These are phyloP conservation scores for Exsudoporus frostii DNA, from an alignment of 768 basidiomycete genomes.

Conservation along the genomic window DNA sequence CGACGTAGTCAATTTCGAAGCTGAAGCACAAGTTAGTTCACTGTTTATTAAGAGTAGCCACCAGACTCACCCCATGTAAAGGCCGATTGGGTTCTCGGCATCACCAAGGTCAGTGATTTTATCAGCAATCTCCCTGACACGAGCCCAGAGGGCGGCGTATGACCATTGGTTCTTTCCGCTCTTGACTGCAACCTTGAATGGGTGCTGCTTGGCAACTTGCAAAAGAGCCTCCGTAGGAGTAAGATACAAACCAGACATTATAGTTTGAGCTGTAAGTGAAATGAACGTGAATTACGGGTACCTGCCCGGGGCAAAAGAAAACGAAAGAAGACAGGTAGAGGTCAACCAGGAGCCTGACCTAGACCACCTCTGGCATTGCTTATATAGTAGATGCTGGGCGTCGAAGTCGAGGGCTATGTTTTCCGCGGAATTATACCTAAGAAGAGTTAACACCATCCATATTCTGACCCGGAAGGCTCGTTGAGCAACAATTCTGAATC, in stretches of 20 bases:
- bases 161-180: constrained; percentile 24
- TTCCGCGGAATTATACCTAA: not conserved
- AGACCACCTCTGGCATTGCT: not conserved
- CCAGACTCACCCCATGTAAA: constrained; percentile 23
- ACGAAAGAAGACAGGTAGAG: constrained; percentile 13
- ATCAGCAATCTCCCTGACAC: constrained; percentile 26
- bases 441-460: not conserved
- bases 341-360: constrained; percentile 24
- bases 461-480: not conserved
- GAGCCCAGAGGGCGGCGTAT: constrained; percentile 32
- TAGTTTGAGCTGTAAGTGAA: not conserved
- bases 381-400: constrained; percentile 3
- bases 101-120: constrained; percentile 15
- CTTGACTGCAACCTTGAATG: constrained; percentile 20
- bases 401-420: too few species aligned
- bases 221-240: constrained; percentile 32
- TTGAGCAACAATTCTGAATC: too few species aligned
- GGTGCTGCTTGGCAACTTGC: constrained; percentile 28
- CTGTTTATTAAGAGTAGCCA: not conserved
- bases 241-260: constrained; percentile 14
- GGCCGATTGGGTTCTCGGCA: constrained; percentile 21
- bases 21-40: constrained; percentile 2
- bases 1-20: constrained; percentile 30
- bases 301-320: constrained; percentile 18
- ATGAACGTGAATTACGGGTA: constrained; percentile 10